These are phyloP conservation scores for Mycena citricolor DNA, from an alignment of 1,284 basidiomycete genomes.

Conservation along the genomic window DNA sequence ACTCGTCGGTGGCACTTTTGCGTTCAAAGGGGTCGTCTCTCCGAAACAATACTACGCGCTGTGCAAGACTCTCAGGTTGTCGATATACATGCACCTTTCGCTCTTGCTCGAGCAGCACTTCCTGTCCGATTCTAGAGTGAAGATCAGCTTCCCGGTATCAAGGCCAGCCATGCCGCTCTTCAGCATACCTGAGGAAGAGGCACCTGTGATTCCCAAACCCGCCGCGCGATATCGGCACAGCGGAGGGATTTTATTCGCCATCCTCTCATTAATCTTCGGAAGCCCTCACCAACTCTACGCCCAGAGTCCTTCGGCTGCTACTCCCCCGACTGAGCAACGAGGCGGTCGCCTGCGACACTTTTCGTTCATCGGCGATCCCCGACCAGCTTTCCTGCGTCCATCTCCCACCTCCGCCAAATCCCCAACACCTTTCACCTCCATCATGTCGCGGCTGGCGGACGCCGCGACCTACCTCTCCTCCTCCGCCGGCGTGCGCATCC, in stretches of 20 bases:
- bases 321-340: slow-evolving; percentile 30
- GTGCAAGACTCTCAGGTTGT: slow-evolving; percentile 48
- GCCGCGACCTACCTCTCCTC: slow-evolving; percentile 48
- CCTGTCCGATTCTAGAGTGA: slow-evolving; percentile 49
- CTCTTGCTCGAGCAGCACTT: slow-evolving; percentile 62
- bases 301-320: slow-evolving; percentile 8
- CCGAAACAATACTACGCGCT: slow-evolving; percentile 44
- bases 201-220: too few species aligned
- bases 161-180: slow-evolving; percentile 35
- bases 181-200: too few species aligned
- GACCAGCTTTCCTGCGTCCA: slow-evolving; percentile 26
- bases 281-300: too few species aligned
- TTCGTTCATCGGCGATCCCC: slow-evolving; percentile 44
- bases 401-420: slow-evolving; percentile 6
- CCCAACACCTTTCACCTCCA: slow-evolving; percentile 36
- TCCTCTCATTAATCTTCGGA: too few species aligned
- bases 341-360: slow-evolving; percentile 40
- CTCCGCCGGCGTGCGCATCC: slow-evolving; percentile 47
- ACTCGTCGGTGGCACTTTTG: slow-evolving; percentile 61
- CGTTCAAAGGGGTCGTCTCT: slow-evolving; percentile 46
- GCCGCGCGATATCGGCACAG: too few species aligned
- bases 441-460: slow-evolving; percentile 42
- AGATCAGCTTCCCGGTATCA: slow-evolving; percentile 43
- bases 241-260: too few species aligned
- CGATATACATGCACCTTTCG: slow-evolving; percentile 58